These are phyloP conservation scores for Candida parachauliodes DNA, from an alignment of 805 yeast genomes.

Conservation along the genomic window DNA sequence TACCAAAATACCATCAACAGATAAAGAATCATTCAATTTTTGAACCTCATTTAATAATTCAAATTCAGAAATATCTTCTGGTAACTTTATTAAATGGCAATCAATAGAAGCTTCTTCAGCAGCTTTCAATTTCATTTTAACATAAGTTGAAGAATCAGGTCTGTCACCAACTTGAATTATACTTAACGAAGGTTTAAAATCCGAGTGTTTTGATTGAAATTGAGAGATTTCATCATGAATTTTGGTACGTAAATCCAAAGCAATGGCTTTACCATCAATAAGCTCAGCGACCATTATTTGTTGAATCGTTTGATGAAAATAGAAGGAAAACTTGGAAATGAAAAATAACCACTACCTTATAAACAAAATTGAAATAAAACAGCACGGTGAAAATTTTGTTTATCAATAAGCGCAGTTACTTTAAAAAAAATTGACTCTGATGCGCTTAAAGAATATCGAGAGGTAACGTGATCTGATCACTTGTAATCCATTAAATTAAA, in stretches of 20 bases:
- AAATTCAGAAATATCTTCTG: constrained; percentile 53
- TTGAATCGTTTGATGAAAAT: constrained; percentile 1
- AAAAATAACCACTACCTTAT: not conserved
- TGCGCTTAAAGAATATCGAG: no score
- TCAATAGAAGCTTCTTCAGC: constrained; percentile 65
- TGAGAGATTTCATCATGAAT: constrained; percentile 39
- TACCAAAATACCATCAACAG: constrained; percentile 69
- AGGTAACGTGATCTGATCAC: not conserved
- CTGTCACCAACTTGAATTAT: constrained; percentile 76
- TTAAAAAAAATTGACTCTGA: not conserved
- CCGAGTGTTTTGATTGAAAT: constrained; percentile 43
- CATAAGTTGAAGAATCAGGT: constrained; percentile 79
- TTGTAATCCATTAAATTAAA: no score
- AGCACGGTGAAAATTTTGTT: constrained; percentile 6
- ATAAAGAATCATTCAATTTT: constrained; percentile 52
- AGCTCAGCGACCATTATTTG: constrained; percentile 32
- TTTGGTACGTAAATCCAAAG: constrained; percentile 33
- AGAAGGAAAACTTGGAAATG: constrained; percentile 7
- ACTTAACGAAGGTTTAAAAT: constrained; percentile 61
- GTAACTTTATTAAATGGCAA: constrained; percentile 58
- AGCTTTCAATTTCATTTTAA: constrained; percentile 75
- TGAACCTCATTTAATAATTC: constrained; percentile 53
- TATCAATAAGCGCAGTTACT: constrained; percentile 3
- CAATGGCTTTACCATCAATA: constrained; percentile 45
- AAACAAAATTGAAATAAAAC: not conserved